Evolutionary conservation across 768 basidiomycete species (phyloP), one percentile per base, ranked within the genome.

Genomic region (Basidioascus undulatus): DNA sequence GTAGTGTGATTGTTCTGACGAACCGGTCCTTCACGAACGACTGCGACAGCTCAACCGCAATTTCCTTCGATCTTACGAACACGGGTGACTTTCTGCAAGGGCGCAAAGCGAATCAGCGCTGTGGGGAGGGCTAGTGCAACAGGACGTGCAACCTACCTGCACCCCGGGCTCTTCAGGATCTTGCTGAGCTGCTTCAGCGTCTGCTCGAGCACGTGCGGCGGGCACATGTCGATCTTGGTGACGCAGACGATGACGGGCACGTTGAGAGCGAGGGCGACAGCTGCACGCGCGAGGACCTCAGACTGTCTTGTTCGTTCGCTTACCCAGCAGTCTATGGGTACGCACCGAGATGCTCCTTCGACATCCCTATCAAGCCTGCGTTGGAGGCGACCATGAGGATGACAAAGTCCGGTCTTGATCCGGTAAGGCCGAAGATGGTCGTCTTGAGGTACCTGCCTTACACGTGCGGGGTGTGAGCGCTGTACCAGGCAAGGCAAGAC

Each of bases 171-270:
- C 55, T 70, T 75, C 44, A 96, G 59, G 31, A 94, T 83, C 62
- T 92, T 98, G 8, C 72, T 69, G 0, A 94, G 76, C 61, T 94
- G 87, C 52, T 79, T 82, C 33, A 79, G 65, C 0, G 87, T 96
- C 57, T 89, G 79, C n/a, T 71, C 72, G 36, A 86, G 68, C 25
- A 87, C 74, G 47, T 89, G 81, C 10, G 76, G 67, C 5, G 92
- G 92, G 0, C 89, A 94, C 89, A 92, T 94, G 56, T 96, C 92
- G 51, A 78, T 82, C 69, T 96, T 96, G 4, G 89, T 94, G 43
- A 96, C 76, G 56, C 83, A 84, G 33, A 87, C 78, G 9, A 83
- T 72, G 18, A 98, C 74, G 3, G 92, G 92, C 1, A 96, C 80
- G 52, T 76, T 82, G 38, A 98, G 60, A 5, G 92, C 92, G 2